Evolutionary conservation across 768 basidiomycete species (phyloP).

Genomic region (Pulveroboletus sp.): DNA sequence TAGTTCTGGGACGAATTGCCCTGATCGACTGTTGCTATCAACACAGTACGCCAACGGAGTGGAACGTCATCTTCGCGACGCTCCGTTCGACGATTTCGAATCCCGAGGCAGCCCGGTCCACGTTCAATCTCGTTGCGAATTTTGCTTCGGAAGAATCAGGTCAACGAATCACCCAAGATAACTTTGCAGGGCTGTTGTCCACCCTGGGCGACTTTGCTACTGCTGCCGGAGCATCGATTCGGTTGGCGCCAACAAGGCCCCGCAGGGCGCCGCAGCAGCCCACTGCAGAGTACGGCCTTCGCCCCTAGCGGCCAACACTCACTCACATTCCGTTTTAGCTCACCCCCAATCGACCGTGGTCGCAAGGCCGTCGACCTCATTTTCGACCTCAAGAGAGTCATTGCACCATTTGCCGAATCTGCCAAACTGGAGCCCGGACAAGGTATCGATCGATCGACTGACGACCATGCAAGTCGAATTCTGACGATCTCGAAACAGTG

Average conservation of each 20-base stretch:
- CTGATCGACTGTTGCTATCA: background rate
- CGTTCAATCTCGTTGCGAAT: conserved; percentile 71
- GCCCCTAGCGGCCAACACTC: background rate
- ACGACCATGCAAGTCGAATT: background rate
- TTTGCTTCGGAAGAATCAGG: conserved; percentile 62
- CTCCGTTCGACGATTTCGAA: conserved; percentile 82
- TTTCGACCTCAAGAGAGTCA: conserved; percentile 63
- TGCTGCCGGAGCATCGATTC: conserved; percentile 60
- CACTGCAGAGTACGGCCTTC: conserved; percentile 48
- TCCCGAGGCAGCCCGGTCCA: conserved; percentile 79
- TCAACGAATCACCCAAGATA: conserved; percentile 67
- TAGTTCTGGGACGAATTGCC: background rate
- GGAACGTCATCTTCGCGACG: conserved; percentile 88
- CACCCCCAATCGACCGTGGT: conserved; percentile 75
- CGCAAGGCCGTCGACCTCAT: conserved; percentile 79
- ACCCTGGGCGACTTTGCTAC: conserved; percentile 86
- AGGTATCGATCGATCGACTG: conserved; percentile 18
- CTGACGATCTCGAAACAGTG: conserved; percentile 39
- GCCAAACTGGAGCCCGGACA: conserved; percentile 36
- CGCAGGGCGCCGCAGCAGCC: conserved; percentile 49
- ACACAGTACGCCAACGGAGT: conserved; percentile 84
- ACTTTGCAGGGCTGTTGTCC: conserved; percentile 73
- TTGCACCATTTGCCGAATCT: conserved; percentile 55
- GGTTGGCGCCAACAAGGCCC: conserved; percentile 52
- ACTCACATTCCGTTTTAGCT: conserved; percentile 39